phyloP scores from a whole-genome alignment of 805 yeast species.

The Wickerhamiella vanderwaltii region DNA sequence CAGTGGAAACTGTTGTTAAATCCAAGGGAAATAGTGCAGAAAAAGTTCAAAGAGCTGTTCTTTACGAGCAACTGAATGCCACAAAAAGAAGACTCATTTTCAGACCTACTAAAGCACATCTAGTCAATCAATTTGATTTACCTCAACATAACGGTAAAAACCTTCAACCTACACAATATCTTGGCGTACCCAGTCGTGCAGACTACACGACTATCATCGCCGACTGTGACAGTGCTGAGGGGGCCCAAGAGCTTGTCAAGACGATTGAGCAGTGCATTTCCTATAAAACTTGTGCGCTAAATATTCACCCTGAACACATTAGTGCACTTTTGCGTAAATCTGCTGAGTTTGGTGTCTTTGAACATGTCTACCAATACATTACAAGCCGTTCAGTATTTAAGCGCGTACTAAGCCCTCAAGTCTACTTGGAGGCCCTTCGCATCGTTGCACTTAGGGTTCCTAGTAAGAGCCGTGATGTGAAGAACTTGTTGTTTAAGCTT shows the following conservation, averaged over 20 bases:
- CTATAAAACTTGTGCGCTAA: slow-evolving; percentile 13
- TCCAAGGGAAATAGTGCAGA: background rate
- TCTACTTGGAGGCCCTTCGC: slow-evolving; percentile 18
- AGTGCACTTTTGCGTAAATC: slow-evolving; percentile 19
- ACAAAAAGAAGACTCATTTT: slow-evolving; percentile 19
- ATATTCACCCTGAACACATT: slow-evolving; percentile 18
- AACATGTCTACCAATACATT: slow-evolving; percentile 11
- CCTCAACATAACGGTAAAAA: slow-evolving; percentile 16
- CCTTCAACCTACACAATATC: slow-evolving; percentile 19
- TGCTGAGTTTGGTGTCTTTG: slow-evolving; percentile 20
- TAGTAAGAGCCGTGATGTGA: slow-evolving; percentile 11
- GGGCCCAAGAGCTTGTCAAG: slow-evolving; percentile 17
- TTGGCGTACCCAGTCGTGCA: slow-evolving; percentile 21
- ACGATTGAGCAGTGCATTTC: slow-evolving; percentile 17
- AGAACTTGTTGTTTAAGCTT: slow-evolving; percentile 12
- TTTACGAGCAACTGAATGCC: slow-evolving; percentile 18
- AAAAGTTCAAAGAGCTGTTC: slow-evolving; percentile 11
- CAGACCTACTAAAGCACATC: slow-evolving; percentile 20
- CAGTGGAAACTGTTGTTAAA: background rate
- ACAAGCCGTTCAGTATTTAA: slow-evolving; percentile 9
- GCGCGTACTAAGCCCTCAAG: slow-evolving; percentile 6
- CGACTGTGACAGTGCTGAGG: slow-evolving; percentile 9
- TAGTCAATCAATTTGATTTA: slow-evolving; percentile 15
- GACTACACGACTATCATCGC: slow-evolving; percentile 18
- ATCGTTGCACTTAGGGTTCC: slow-evolving; percentile 19